These are phyloP conservation scores for Sporisorium exsertum DNA, from an alignment of 1,284 basidiomycete genomes.

Conservation along the genomic window DNA sequence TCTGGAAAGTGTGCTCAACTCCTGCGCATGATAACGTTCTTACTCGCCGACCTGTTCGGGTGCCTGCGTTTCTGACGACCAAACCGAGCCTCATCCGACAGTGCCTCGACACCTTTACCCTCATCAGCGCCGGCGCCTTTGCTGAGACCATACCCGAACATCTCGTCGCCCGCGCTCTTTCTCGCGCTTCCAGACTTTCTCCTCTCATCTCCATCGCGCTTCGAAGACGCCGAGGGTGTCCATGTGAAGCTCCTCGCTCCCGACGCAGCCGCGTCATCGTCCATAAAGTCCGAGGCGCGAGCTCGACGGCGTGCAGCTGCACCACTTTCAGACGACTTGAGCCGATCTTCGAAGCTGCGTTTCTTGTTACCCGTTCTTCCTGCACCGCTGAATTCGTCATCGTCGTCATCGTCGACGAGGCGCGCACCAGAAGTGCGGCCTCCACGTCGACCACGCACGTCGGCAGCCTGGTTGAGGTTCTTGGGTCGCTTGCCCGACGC, in stretches of 20 bases:
- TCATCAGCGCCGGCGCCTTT: slow-evolving; percentile 65
- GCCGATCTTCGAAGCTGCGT: slow-evolving; percentile 43
- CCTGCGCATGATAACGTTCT: slow-evolving; percentile 60
- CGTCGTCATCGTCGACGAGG: slow-evolving; percentile 49
- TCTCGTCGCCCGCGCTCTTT: slow-evolving; percentile 73
- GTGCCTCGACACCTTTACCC: slow-evolving; percentile 76
- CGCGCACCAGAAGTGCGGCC: slow-evolving; percentile 54
- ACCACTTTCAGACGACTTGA: slow-evolving; percentile 28
- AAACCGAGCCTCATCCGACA: slow-evolving; percentile 80
- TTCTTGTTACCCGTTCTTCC: slow-evolving; percentile 46
- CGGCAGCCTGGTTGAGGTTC: slow-evolving; percentile 70
- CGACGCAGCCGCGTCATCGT: slow-evolving; percentile 14
- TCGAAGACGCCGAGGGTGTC: slow-evolving; percentile 46
- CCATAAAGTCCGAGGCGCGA: slow-evolving; percentile 44
- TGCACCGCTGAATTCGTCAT: slow-evolving; percentile 12
- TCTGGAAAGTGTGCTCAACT: slow-evolving; percentile 2
- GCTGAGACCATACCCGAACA: slow-evolving; percentile 64
- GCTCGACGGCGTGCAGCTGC: slow-evolving; percentile 15
- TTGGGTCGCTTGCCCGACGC: slow-evolving; percentile 69
- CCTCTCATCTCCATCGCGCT: slow-evolving; percentile 14
- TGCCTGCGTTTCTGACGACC: slow-evolving; percentile 61
- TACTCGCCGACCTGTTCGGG: slow-evolving; percentile 63
- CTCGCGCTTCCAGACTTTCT: slow-evolving; percentile 8
- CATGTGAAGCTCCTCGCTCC: slow-evolving; percentile 49
- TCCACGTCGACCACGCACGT: slow-evolving; percentile 68